Conservation (phyloP, 345 rosid species). For the Gossypium sturtianum region DNA sequence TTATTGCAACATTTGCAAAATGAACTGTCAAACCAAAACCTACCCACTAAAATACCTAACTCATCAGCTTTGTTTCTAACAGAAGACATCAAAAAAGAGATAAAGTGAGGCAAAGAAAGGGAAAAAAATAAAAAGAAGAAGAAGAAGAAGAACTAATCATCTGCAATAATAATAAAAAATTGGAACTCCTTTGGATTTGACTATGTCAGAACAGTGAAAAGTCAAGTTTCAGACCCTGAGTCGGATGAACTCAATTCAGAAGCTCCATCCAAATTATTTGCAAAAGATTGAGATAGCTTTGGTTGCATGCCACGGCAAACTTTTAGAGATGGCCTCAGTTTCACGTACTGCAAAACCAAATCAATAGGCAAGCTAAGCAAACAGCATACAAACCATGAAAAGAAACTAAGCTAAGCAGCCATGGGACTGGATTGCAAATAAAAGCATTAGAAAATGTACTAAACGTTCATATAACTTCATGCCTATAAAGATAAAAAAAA, state of each 20-base stretch:
- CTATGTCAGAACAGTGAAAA: conserved; percentile 10
- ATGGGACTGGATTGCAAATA: not conserved
- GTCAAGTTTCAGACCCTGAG: conserved; percentile 34
- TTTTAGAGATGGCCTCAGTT: conserved; percentile 36
- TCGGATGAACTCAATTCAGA: conserved; percentile 34
- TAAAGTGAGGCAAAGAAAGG: not conserved
- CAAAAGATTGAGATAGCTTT: conserved; percentile 36
- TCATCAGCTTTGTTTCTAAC: not conserved
- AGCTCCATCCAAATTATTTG: conserved; percentile 30
- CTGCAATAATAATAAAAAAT: conserved; percentile 41
- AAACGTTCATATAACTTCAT: not conserved
- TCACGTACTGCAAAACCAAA: conserved; percentile 37
- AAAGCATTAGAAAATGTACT: not conserved
- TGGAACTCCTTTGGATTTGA: conserved; percentile 26
- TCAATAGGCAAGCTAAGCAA: not conserved
- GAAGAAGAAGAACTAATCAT: conserved; percentile 30
- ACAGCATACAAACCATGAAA: not conserved
- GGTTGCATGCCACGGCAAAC: conserved; percentile 30
- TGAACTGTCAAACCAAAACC: conserved; percentile 37
- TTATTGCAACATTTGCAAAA: conserved; percentile 61
- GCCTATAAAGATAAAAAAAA: not conserved
- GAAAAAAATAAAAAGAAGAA: not conserved
- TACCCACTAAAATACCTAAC: conserved; percentile 5
- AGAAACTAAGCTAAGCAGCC: not conserved
- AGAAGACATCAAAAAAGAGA: not conserved